phyloP scores from a whole-genome alignment of 331 rosid species.

The Phaseolus coccineus region DNA sequence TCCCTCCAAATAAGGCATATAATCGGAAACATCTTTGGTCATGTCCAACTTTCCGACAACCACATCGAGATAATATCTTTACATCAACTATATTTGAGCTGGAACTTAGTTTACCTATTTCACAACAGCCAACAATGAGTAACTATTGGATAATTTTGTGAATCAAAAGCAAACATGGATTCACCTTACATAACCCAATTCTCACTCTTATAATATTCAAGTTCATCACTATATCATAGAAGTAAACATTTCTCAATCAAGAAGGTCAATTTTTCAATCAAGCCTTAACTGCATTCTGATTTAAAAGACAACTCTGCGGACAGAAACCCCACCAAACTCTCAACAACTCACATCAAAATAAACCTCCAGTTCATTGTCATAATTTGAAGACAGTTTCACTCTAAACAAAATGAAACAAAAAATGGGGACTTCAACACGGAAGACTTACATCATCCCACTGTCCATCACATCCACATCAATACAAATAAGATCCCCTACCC shows the following conservation, averaged over 20 bases:
- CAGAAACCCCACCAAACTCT: not conserved
- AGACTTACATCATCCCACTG: not conserved
- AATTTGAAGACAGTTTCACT: not conserved
- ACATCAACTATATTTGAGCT: slow-evolving; percentile 56
- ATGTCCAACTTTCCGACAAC: slow-evolving; percentile 45
- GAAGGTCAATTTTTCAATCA: not conserved
- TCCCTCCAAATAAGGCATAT: slow-evolving; percentile 64
- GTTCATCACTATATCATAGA: slow-evolving; percentile 4
- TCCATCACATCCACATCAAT: not conserved
- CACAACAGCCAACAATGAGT: slow-evolving; percentile 30
- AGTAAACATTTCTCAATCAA: slow-evolving; percentile 1
- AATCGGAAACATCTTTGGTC: slow-evolving; percentile 51
- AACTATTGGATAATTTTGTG: slow-evolving; percentile 3
- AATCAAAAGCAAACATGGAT: slow-evolving; percentile 13
- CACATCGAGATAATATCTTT: slow-evolving; percentile 47
- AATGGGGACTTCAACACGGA: not conserved
- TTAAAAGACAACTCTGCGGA: not conserved
- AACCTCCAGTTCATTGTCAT: not conserved
- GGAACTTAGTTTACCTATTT: slow-evolving; percentile 57
- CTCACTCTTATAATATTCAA: slow-evolving; percentile 8
- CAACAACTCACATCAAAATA: slow-evolving; percentile 7
- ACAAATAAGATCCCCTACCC: not conserved
- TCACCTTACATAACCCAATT: slow-evolving; percentile 21
- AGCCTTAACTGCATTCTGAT: not conserved
- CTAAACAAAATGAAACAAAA: not conserved